Evolutionary conservation across 345 rosid genomes (phyloP), one percentile per base, ranked within the genome.

Genomic region (Reutealis trisperma): DNA sequence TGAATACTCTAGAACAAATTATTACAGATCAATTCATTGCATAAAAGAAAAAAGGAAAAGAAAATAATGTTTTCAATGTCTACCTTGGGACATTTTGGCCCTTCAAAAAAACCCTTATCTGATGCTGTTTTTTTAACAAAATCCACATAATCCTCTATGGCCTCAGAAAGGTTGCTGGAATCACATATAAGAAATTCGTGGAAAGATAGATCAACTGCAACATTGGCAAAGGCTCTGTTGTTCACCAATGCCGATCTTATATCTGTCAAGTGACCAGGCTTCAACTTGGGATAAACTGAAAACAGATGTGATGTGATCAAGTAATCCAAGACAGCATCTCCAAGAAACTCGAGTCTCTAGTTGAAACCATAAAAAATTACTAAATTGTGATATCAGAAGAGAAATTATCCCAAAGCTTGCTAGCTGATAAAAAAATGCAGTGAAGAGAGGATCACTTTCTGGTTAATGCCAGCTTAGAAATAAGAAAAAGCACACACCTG

Each of bases 341-440:
- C 98, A 70, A 94, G 95, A 87, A 94, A 94, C 90, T 94, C 98
- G 85, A 94, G 81, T 86, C 98, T 89, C 98, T 94, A 91, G 59
- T 41, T 42, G 55, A 81, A 81, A 70, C 51, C 54, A 69, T 68
- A 49, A 25, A 79, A 77, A 63, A 34, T 73, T 64, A 76, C 63
- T 24, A 80, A 54, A 58, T 67, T 65, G 52, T 44, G 68, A 73
- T 71, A 78, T 66, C 75, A 55, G n/a, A 70, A 70, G 24, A 72
- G 24, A 58, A 32, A 81, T 73, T 24, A 27, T 30, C 74, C 44
- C 60, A 52, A 77, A 60, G 60, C 62, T 25, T 22, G 59, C 49
- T 41, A 58, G 16, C 30, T 42, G 1, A 60, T 30, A 71, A 81
- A 81, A 71, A 78, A 58, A 24, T 14, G 25, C 42, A 27, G 58